A percentile compares a stretch with the other conserved stretches of the same genome.
Conservation (phyloP, 2,329 filamentous ascomycete genomes). For the Epichloe bromicola region DNA sequence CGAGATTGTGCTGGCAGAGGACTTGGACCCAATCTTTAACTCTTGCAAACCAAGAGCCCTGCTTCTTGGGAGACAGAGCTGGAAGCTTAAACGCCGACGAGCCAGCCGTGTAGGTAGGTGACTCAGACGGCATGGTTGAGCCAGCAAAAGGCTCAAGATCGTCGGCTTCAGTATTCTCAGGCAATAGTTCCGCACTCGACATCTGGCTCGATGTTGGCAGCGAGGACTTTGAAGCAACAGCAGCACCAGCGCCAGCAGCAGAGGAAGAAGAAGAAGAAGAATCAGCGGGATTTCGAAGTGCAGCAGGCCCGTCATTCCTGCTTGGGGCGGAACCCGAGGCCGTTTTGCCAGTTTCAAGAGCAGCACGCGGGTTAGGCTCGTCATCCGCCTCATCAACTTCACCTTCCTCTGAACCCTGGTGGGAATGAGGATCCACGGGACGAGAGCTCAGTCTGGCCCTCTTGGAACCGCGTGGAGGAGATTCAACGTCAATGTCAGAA, state of each 20-base stretch:
- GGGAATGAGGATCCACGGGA: not conserved
- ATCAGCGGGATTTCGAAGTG: not conserved
- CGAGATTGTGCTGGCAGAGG: conserved; percentile 17
- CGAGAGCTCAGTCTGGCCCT: conserved; percentile 8
- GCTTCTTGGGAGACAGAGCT: conserved; percentile 13
- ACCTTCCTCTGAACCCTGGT: conserved; percentile 19
- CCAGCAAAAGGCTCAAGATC: not conserved
- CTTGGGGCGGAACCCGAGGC: not conserved
- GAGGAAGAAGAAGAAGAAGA: not conserved
- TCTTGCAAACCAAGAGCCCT: conserved; percentile 22
- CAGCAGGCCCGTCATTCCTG: not conserved
- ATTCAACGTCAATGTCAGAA: not conserved
- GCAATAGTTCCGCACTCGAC: not conserved
- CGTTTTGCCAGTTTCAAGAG: conserved; percentile 5
- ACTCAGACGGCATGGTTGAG: conserved; percentile 10
- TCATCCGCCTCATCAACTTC: conserved; percentile 17
- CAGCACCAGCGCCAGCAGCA: not conserved
- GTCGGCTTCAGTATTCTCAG: not conserved
- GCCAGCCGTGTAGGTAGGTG: conserved; percentile 11
- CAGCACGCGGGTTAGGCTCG: conserved; percentile 5
- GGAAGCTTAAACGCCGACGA: conserved; percentile 16
- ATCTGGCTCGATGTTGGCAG: not conserved
- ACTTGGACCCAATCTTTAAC: conserved; percentile 22
- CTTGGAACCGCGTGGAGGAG: conserved; percentile 8
- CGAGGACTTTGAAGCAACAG: not conserved